Evolutionary conservation across 495 filamentous ascomycete species (phyloP).

Genomic region (Daldinia caldariorum): DNA sequence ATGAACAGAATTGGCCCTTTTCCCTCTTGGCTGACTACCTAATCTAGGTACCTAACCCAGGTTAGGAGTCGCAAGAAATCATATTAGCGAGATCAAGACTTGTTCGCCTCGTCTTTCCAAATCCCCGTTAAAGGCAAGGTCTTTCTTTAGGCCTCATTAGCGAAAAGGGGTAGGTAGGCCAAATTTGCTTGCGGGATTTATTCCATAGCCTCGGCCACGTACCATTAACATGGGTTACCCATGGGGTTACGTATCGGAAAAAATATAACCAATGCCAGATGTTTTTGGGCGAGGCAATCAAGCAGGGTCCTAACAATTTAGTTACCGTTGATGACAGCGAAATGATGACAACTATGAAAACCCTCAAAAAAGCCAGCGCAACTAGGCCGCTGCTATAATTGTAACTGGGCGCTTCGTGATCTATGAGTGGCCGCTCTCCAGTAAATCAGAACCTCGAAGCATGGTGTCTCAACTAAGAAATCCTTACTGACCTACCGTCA

Average conservation of each 20-base stretch:
- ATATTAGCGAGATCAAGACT: conserved; percentile 33
- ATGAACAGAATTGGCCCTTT: conserved; percentile 12
- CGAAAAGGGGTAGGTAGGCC: conserved; percentile 15
- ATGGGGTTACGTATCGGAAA: conserved; percentile 42
- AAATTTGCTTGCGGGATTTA: conserved; percentile 40
- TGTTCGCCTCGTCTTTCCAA: conserved; percentile 17
- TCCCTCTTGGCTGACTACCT: conserved; percentile 32
- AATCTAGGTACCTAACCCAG: conserved; percentile 25
- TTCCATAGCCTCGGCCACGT: conserved; percentile 27
- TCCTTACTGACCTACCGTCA: conserved; percentile 9
- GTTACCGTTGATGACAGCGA: conserved; percentile 28
- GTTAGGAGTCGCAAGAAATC: conserved; percentile 22
- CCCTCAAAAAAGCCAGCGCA: conserved; percentile 14
- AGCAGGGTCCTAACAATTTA: conserved; percentile 18
- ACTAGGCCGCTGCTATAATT: conserved; percentile 16
- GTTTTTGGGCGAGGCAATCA: conserved; percentile 29
- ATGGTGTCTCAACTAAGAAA: conserved; percentile 34
- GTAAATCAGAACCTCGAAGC: conserved; percentile 14
- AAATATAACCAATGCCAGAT: conserved; percentile 30
- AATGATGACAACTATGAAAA: conserved; percentile 37
- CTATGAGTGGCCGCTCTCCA: conserved; percentile 22
- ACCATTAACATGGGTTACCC: conserved; percentile 40
- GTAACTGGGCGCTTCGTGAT: conserved; percentile 15
- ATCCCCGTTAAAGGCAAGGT: conserved; percentile 16
- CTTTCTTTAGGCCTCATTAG: conserved; percentile 9